These are phyloP conservation scores for Byssoonygena ceratinophila DNA, from an alignment of 2,329 filamentous ascomycete genomes.

Conservation along the genomic window DNA sequence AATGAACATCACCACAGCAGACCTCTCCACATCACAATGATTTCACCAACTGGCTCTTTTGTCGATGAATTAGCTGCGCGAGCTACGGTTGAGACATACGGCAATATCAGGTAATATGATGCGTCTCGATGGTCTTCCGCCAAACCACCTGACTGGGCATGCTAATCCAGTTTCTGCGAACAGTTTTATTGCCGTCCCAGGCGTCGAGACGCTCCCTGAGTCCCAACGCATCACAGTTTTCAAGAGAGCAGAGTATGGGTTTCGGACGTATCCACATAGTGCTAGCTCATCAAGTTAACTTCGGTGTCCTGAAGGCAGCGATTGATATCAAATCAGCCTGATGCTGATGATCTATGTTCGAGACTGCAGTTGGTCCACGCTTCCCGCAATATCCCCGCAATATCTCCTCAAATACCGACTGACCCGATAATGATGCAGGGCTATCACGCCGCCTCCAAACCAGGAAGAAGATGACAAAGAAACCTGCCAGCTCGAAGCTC, in stretches of 20 bases:
- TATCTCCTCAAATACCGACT: neutral
- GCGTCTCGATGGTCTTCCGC: neutral
- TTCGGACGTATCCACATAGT: neutral
- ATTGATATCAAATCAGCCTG: neutral
- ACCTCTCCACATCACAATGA: neutral
- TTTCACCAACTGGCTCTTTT: neutral
- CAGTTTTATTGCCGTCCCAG: neutral
- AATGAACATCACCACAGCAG: neutral
- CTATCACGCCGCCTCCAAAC: neutral
- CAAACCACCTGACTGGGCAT: neutral
- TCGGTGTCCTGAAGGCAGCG: neutral
- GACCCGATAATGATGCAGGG: neutral
- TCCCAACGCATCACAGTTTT: neutral
- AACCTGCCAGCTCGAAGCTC: neutral
- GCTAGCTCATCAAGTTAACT: neutral
- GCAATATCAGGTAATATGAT: neutral
- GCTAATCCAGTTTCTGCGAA: neutral
- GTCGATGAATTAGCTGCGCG: neutral
- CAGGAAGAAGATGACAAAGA: neutral
- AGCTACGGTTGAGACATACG: neutral
- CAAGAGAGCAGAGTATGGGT: neutral
- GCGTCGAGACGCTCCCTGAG: neutral
- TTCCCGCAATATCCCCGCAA: neutral
- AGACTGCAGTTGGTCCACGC: neutral
- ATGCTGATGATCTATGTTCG: neutral